Evolutionary conservation across 305 asterid genomes (phyloP), one percentile per base, ranked within the genome.

Genomic region (Fraxinus ornus): DNA sequence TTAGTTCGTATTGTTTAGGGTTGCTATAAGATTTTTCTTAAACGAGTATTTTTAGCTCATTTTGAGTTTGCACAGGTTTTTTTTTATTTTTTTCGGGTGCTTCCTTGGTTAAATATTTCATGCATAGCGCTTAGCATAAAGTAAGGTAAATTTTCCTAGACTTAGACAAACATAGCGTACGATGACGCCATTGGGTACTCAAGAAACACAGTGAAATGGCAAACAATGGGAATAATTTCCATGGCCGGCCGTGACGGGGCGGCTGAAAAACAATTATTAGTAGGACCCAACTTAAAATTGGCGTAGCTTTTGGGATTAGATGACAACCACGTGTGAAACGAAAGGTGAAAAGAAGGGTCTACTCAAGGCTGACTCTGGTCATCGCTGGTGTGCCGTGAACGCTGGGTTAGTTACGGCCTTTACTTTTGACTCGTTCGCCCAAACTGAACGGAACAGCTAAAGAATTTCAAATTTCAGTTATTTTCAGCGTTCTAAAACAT

Each of bases 351-450:
- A 52, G 62, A 17, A 5, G 28, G 28, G 68, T 57, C 68, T 19
- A 57, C 26, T 15, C 12, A 1, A 21, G 47, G 76, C 2, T 10
- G 41, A 36, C 41, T 72, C 24, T 4, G 76, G 76, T 72, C 76
- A 15, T 72, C 41, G 76, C 39, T 33, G 41, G 76, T 72, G 76
- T 72, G 76, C 76, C 76, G 76, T 72, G 44, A 72, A 15, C 76
- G 24, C 19, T 26, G 76, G 76, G 5, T 49, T 49, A 1, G n/a
- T 6, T 49, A 17, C 21, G 21, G 76, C 1, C 47, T 17, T 10
- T 28, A 7, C 28, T 71, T 32, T 72, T 72, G 47, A 72, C 76
- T 15, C 76, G 2, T 28, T 49, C n/a, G 21, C 7, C 21, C 60
- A 15, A 49, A 15, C 21, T 47, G 19, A 47, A 13, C 57, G 57